Percentiles rank a stretch among this genome's conserved stretches.
Evolutionary conservation across 1,284 basidiomycete genomes (phyloP).

Genomic region (Phellinidium pouzarii): DNA sequence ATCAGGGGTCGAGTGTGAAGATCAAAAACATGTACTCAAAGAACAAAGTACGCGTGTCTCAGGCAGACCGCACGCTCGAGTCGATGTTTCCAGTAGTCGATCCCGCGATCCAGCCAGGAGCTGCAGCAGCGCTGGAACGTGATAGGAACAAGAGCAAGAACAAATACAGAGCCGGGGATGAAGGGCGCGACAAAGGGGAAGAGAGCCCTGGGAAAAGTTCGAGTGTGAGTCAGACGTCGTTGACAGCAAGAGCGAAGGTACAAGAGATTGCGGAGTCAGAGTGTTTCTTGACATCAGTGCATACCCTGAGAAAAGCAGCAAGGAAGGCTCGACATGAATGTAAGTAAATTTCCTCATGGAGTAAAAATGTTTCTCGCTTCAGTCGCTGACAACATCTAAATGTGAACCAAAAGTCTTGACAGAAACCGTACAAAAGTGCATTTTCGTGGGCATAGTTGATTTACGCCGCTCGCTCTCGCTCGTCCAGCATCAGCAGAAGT

Average conservation of each 20-base stretch:
- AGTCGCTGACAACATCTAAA: conserved; percentile 1
- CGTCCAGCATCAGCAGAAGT: conserved; percentile 82
- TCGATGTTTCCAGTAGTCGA: conserved; percentile 78
- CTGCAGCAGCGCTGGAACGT: conserved; percentile 4
- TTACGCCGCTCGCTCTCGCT: conserved; percentile 67
- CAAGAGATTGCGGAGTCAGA: conserved; percentile 71
- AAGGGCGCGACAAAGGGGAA: neutral
- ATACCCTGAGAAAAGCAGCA: conserved; percentile 56
- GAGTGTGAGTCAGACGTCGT: neutral
- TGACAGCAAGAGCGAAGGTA: conserved; percentile 24
- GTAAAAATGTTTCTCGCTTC: neutral
- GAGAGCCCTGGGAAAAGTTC: neutral
- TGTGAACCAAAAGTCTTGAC: conserved; percentile 51
- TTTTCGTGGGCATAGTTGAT: conserved; percentile 92
- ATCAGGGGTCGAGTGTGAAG: neutral
- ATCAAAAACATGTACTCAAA: conserved; percentile 62
- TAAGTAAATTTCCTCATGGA: conserved; percentile 42
- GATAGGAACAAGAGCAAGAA: neutral
- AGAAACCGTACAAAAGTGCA: conserved; percentile 82
- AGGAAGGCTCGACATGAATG: conserved; percentile 61
- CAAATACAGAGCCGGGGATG: neutral
- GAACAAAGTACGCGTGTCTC: conserved; percentile 89
- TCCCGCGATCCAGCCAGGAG: conserved; percentile 33
- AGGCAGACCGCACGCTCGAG: conserved; percentile 84
- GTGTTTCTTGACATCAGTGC: conserved; percentile 78